These are phyloP conservation scores for Parietichytrium sp. DNA, from an alignment of 108 stramenopile species.

Conservation along the genomic window DNA sequence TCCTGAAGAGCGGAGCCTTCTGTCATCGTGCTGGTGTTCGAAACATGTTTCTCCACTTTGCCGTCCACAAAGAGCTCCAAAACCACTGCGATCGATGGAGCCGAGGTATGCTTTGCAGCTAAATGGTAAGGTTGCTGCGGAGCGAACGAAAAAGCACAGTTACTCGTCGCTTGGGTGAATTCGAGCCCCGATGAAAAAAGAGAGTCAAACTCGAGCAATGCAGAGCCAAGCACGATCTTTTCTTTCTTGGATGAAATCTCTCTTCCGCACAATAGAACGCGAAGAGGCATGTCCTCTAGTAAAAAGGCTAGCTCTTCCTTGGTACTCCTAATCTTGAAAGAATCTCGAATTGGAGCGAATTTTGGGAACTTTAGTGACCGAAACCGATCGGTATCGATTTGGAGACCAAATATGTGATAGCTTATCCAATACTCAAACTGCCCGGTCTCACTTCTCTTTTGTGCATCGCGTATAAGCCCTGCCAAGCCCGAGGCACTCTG, in stretches of 20 bases:
- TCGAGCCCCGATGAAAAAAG: neutral
- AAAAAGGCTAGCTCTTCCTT: neutral
- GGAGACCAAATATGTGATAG: conserved; percentile 9
- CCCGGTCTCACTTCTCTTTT: neutral
- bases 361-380: conserved; percentile 30
- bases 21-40: too few relatives aligned
- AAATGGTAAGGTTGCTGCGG: neutral
- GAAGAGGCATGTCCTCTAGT: neutral
- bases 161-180: conserved; percentile 8
- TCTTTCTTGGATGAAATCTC: neutral
- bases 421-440: neutral
- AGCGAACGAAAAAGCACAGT: neutral
- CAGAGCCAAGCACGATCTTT: neutral
- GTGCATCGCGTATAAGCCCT: neutral
- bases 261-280: neutral
- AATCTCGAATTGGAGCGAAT: conserved; percentile 35
- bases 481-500: neutral
- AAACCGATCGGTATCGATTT: conserved; percentile 22
- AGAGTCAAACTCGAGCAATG: neutral
- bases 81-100: neutral
- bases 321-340: neutral
- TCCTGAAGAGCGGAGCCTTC: too few relatives aligned
- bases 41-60: neutral
- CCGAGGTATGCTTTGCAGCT: neutral
- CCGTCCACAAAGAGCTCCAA: conserved; percentile 8